A percentile compares a stretch with the other conserved stretches of the same genome.
These are phyloP conservation scores for Trichoderma citrinoviride DNA, from an alignment of 2,329 filamentous ascomycete genomes.

Conservation along the genomic window DNA sequence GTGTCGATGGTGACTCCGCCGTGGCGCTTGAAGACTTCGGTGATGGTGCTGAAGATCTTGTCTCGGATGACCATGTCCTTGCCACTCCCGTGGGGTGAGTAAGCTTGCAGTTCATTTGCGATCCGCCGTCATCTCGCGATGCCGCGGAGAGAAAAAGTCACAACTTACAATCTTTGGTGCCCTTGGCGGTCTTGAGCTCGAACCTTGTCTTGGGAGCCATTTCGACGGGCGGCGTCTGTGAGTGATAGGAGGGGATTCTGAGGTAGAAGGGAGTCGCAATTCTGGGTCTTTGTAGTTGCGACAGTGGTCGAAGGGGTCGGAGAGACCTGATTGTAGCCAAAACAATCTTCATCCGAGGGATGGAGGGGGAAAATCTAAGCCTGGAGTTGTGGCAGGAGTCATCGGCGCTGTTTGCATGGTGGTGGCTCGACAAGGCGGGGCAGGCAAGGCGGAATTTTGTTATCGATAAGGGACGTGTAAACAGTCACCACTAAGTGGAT, in stretches of 20 bases:
- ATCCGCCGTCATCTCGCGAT: not conserved
- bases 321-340: constrained; percentile 24
- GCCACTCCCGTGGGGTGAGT: constrained; percentile 56
- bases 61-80: constrained; percentile 77
- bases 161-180: constrained; percentile 71
- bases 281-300: constrained; percentile 15
- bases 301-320: constrained; percentile 21
- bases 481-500: not conserved
- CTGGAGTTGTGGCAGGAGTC: constrained; percentile 23
- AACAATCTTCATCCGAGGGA: constrained; percentile 26
- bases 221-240: constrained; percentile 26
- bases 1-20: constrained; percentile 78
- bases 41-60: constrained; percentile 74
- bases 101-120: constrained; percentile 14
- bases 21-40: constrained; percentile 78
- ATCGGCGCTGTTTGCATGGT: constrained; percentile 15
- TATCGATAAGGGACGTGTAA: constrained; percentile 11
- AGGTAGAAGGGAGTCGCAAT: constrained; percentile 23
- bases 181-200: constrained; percentile 73
- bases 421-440: constrained; percentile 16
- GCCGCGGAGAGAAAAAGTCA: constrained; percentile 37
- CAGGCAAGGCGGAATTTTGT: constrained; percentile 14
- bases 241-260: constrained; percentile 26
- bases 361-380: constrained; percentile 24
- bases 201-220: constrained; percentile 35